Evolutionary conservation across 306 rosid species (phyloP), one percentile per base, ranked within the genome.

Genomic region (Sphenostylis stenocarpa): DNA sequence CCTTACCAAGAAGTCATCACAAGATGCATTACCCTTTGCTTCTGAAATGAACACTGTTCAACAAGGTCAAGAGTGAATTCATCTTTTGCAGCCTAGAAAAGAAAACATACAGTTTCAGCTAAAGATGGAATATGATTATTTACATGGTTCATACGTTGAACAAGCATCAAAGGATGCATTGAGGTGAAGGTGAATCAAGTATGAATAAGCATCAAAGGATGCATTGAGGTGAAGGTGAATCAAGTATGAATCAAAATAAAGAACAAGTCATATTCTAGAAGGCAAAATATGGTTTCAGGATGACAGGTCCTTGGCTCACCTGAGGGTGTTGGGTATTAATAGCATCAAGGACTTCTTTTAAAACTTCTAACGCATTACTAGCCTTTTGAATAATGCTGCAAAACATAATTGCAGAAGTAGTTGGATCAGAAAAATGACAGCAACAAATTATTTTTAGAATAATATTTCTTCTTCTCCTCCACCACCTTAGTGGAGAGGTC

Each of bases 31-130:
- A 92, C 91, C 66, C 84, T 89, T 80, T 94, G 96, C 95, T 94
- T 90, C 83, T 94, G 97, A 83, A 94, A 89, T 34, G 97, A 90
- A 80, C 97, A 92, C 52, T 94, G 96, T 77, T 94, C 98, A 41
- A 92, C 96, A 48, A 94, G 97, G 82, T 94, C 98, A 76, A 94
- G 96, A 38, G 96, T 92, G 82, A 94, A 92, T 77, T 94, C 98
- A 51, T 92, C 98, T 64, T 85, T 86, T 79, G 91, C 98, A 44
- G 80, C 97, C 97, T 94, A 65, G 38, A 55, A 61, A 66, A 47
- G 73, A 71, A 60, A 75, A 15, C 69, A 39, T 24, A 34, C 12
- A 31, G 33, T 62, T 69, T 81, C 68, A 85, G 84, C 21, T 64
- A 70, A 77, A 45, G 26, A n/a, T 47, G 45, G 23, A 56, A 70